Percentiles rank a stretch among this genome's conserved stretches.
phyloP scores from a whole-genome alignment of 306 rosid genomes.

The Canavalia gladiata region DNA sequence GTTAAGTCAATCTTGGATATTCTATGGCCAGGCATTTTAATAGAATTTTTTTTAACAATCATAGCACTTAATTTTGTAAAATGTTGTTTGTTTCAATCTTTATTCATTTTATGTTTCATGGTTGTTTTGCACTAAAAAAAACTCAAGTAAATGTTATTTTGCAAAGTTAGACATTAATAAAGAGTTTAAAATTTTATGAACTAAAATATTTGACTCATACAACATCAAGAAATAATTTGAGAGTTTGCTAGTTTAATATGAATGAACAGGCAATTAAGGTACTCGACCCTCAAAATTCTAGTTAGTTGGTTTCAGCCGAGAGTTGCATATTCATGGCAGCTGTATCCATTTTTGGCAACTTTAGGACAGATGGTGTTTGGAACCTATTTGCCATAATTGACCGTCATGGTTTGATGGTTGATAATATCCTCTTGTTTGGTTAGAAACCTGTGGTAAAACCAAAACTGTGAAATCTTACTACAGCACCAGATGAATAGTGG shows the following conservation, averaged over 20 bases:
- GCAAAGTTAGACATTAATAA: background rate
- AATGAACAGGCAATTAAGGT: background rate
- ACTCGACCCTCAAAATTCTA: background rate
- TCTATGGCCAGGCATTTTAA: too few species aligned
- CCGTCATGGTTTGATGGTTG: background rate
- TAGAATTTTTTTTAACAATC: too few species aligned
- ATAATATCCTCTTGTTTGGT: conserved; percentile 14
- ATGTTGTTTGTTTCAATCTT: too few species aligned
- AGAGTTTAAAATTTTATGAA: background rate
- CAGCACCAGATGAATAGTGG: too few species aligned
- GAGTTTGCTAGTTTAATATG: background rate
- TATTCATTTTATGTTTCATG: too few species aligned
- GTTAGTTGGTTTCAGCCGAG: background rate
- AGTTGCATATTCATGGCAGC: background rate
- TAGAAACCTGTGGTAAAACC: background rate
- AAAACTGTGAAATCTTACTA: too few species aligned
- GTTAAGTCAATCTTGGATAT: too few species aligned
- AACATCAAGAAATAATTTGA: too few species aligned
- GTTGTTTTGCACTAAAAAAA: too few species aligned
- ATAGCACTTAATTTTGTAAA: too few species aligned
- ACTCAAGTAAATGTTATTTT: too few species aligned
- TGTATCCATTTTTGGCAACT: background rate
- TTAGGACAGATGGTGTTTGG: background rate
- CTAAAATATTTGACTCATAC: too few species aligned
- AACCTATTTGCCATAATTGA: background rate